Evolutionary conservation across 2,329 filamentous ascomycete genomes (phyloP), one percentile per base, ranked within the genome.

Genomic region (Botrytis fragariae): DNA sequence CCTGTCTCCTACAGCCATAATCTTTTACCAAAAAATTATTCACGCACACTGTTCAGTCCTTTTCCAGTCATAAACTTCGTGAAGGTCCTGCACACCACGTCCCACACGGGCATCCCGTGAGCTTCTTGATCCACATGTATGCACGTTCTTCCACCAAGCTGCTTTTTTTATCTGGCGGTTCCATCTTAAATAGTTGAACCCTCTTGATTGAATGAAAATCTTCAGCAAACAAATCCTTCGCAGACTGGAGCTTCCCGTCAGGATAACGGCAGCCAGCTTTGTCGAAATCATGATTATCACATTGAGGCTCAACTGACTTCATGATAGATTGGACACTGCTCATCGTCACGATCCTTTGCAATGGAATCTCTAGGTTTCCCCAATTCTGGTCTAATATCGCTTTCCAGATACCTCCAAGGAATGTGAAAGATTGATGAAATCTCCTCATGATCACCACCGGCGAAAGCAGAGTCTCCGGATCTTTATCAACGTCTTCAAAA

Each of bases 51-150:
- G 29, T 48, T 35, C 48, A 10, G 5, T 5, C 16, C 4, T 44
- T 32, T 20, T 48, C 44, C 29, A 37, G 37, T 51, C 63, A 65
- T 37, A 20, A 14, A n/a, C 42, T 37, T 48, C 12, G 29, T n/a
- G 63, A 65, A 37, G 29, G 44, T 37, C 63, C 63, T 51, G 29
- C 42, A 48, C 63, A 65, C 63, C 44, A 65, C 44, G 12, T 51
- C 25, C 44, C 63, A 65, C 63, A 65, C n/a, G 44, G 42, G 22
- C 63, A 48, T 7, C 63, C 63, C 29, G 44, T 65, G 3, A 22
- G 32, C 44, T 25, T 51, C 63, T 20, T 32, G 29, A 65, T 48
- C 44, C 20, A 29, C 6, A n/a, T 2, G 12, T 6, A 10, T 25
- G 20, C 22, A 42, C 18, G 25, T 14, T 18, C 48, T n/a, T n/a